phyloP scores from a whole-genome alignment of 208 protist species.

The Sergeia podlipaevii region DNA sequence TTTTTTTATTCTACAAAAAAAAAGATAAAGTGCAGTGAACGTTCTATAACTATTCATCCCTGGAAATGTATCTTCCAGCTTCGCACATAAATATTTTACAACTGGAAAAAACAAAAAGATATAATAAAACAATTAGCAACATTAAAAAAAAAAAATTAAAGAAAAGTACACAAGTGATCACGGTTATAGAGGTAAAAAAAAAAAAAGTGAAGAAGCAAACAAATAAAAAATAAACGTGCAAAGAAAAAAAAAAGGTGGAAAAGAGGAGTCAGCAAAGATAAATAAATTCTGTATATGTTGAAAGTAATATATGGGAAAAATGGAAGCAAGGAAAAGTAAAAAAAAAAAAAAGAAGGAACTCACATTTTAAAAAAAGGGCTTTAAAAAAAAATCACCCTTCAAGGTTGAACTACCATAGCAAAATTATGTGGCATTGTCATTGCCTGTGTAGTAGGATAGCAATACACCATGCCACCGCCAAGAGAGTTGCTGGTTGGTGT shows the following conservation, averaged over 20 bases:
- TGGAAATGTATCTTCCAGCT: background rate
- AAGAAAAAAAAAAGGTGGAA: slow-evolving; percentile 11
- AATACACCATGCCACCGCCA: background rate
- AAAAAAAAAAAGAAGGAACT: too few species aligned
- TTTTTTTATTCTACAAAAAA: too few species aligned
- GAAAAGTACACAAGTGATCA: slow-evolving; percentile 15
- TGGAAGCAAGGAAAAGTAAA: too few species aligned
- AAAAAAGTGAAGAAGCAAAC: slow-evolving; percentile 8
- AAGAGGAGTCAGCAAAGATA: background rate
- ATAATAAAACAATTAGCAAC: slow-evolving; percentile 2
- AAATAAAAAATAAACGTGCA: background rate
- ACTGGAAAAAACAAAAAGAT: background rate
- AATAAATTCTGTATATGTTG: background rate
- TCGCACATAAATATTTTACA: slow-evolving; percentile 3
- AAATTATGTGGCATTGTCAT: too few species aligned
- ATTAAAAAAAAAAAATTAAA: slow-evolving; percentile 13
- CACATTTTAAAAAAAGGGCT: too few species aligned
- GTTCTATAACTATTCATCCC: background rate
- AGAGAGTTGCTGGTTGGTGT: background rate
- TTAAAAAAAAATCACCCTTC: too few species aligned
- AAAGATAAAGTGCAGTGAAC: too few species aligned
- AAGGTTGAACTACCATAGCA: too few species aligned
- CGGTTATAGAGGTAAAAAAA: slow-evolving; percentile 4
- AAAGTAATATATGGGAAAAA: slow-evolving; percentile 3
- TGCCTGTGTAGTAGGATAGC: background rate